phyloP scores from a whole-genome alignment of 1,284 basidiomycete species.

The Trametes polyzona region DNA sequence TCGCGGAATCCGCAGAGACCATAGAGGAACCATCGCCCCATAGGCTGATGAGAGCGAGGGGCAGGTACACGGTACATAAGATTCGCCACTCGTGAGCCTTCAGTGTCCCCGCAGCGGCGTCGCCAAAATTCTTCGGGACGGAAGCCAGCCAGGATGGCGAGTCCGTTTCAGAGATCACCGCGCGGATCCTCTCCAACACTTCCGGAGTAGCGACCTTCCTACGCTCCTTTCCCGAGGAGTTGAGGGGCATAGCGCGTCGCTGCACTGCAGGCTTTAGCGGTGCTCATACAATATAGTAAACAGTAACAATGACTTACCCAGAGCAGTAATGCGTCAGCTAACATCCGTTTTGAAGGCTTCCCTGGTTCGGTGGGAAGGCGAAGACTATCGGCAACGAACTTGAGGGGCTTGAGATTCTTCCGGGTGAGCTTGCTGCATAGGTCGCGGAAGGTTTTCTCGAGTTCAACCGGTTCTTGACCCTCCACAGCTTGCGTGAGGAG shows the following conservation, averaged over 20 bases:
- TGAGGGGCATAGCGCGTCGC: neutral
- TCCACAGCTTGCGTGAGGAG: neutral
- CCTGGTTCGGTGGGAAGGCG: neutral
- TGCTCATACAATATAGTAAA: too few relatives aligned
- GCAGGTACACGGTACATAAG: slow-evolving; percentile 35
- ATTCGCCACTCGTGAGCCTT: slow-evolving; percentile 45
- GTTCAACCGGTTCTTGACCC: neutral
- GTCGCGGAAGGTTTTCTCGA: too few relatives aligned
- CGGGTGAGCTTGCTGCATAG: neutral
- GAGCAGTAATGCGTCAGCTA: neutral
- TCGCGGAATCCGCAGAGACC: neutral
- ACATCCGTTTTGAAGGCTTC: neutral
- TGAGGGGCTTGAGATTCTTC: neutral
- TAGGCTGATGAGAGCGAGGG: slow-evolving; percentile 36
- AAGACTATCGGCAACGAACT: slow-evolving; percentile 2
- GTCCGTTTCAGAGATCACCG: slow-evolving; percentile 29
- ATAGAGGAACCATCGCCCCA: too few relatives aligned
- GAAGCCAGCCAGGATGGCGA: slow-evolving; percentile 39
- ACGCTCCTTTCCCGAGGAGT: slow-evolving; percentile 7
- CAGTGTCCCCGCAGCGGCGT: slow-evolving; percentile 33
- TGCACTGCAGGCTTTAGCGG: too few relatives aligned
- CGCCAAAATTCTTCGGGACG: slow-evolving; percentile 39
- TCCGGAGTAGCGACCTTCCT: neutral
- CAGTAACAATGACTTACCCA: slow-evolving; percentile 5
- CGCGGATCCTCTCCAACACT: slow-evolving; percentile 9